These are phyloP conservation scores for Macrocybe sp. DNA, from an alignment of 1,284 basidiomycete species.

Conservation along the genomic window DNA sequence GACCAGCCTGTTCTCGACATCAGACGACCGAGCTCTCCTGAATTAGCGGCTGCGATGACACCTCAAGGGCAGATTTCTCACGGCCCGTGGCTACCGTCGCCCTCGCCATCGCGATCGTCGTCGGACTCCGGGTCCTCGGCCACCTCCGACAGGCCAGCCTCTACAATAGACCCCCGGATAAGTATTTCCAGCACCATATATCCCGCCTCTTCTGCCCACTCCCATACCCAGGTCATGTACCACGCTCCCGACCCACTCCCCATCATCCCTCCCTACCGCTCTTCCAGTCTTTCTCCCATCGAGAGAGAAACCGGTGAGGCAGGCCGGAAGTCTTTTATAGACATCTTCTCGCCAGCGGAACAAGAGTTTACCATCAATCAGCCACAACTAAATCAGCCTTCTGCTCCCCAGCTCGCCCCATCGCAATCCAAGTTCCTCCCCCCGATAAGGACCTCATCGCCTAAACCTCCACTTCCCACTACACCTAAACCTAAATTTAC, in stretches of 20 bases:
- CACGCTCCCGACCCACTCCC: constrained; percentile 18
- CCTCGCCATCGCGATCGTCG: constrained; percentile 23
- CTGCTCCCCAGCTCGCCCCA: constrained; percentile 5
- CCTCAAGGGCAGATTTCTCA: constrained; percentile 3
- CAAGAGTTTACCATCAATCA: constrained; percentile 19
- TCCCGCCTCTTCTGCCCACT: constrained; percentile 26
- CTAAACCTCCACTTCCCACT: constrained; percentile 37
- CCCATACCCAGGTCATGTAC: constrained; percentile 27
- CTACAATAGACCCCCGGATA: constrained; percentile 34
- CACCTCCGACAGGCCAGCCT: constrained; percentile 28
- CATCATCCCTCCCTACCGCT: constrained; percentile 11
- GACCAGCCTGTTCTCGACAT: constrained; percentile 15
- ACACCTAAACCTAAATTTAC: constrained; percentile 28
- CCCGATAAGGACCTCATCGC: constrained; percentile 13
- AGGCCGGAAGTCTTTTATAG: constrained; percentile 50
- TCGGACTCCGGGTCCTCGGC: constrained; percentile 21
- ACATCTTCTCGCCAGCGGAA: constrained; percentile 39
- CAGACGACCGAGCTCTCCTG: constrained; percentile 8
- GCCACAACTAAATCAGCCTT: too few species aligned
- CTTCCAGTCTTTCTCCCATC: constrained; percentile 10
- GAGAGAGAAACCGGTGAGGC: constrained; percentile 13
- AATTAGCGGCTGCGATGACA: background rate
- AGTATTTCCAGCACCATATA: constrained; percentile 44
- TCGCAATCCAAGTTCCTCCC: background rate
- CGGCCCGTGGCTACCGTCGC: background rate